phyloP scores from a whole-genome alignment of 345 rosid species.

The Aquilaria malaccensis region DNA sequence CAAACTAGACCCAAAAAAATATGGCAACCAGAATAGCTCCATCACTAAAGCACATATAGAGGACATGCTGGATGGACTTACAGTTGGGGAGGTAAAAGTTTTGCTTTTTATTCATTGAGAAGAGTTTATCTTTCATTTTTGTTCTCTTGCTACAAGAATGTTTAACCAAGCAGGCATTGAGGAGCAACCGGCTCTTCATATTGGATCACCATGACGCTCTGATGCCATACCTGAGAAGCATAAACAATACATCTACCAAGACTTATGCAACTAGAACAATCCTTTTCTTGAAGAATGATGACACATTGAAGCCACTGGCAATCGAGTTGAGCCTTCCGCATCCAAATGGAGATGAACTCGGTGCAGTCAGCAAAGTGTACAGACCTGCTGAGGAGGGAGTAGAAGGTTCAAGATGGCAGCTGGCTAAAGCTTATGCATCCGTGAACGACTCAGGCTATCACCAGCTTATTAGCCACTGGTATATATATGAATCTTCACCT shows the following conservation, averaged over 20 bases:
- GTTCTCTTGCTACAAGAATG: background rate
- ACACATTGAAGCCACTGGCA: slow-evolving; percentile 74
- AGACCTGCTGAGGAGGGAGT: slow-evolving; percentile 67
- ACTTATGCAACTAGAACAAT: slow-evolving; percentile 74
- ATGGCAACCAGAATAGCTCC: slow-evolving; percentile 53
- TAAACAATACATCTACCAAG: slow-evolving; percentile 52
- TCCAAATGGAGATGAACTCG: slow-evolving; percentile 53
- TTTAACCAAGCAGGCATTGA: slow-evolving; percentile 41
- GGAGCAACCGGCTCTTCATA: slow-evolving; percentile 57
- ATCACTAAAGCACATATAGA: slow-evolving; percentile 44
- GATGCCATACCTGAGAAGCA: slow-evolving; percentile 63
- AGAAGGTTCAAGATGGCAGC: slow-evolving; percentile 65
- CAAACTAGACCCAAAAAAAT: slow-evolving; percentile 43
- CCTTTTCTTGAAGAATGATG: slow-evolving; percentile 70
- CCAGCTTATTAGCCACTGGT: slow-evolving; percentile 95
- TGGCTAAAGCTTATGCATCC: slow-evolving; percentile 85
- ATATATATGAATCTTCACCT: slow-evolving; percentile 10
- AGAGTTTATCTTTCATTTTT: background rate
- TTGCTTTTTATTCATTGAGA: background rate
- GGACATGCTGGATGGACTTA: slow-evolving; percentile 40
- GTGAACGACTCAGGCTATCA: slow-evolving; percentile 87
- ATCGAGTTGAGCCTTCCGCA: slow-evolving; percentile 82
- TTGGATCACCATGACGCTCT: slow-evolving; percentile 76
- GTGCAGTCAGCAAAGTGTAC: slow-evolving; percentile 54
- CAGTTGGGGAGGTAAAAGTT: slow-evolving; percentile 41